Evolutionary conservation across 495 filamentous ascomycete species (phyloP), one percentile per base, ranked within the genome.

Genomic region (Penicillium manginii): DNA sequence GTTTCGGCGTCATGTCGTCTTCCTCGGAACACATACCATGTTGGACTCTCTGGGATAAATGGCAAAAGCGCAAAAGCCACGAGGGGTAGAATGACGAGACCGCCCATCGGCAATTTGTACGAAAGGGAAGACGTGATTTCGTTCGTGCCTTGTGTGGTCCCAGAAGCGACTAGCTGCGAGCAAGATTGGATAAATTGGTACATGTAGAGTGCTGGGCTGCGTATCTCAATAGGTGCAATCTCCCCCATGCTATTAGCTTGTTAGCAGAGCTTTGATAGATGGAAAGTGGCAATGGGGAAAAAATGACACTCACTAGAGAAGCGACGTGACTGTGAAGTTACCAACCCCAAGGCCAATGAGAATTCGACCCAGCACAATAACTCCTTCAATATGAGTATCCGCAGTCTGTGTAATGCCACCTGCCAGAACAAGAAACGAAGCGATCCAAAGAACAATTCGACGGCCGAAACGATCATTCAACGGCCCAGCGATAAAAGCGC

Each of bases 171-270:
- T 8, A 74, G 62, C 33, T 74, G 72, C 2, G 72, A 69, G 63
- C 57, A 61, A 22, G 70, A 72, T 53, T 73, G 73, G 52, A 76
- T 62, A 54, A 74, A 73, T 52, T 76, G 73, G 51, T 59, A 69
- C 66, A 72, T 72, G 19, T 54, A 54, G 40, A 76, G 62, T 4
- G 70, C 68, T 2, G 72, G 72, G 37, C 73, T 69, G n/a, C 72
- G 62, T 54, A 76, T 71, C 2, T 58, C 64, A 4, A 60, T 42
- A 1, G 73, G 70, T 4, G 73, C 72, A 1, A 76, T 65, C 54
- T 76, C 72, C 22, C 72, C 70, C 50, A 76, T 69, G 33, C 51
- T 54, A 29, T 14, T 17, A 11, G 15, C 15, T 40, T 23, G 35
- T 31, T 15, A 32, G 32, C 10, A 6, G n/a, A 40, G 4, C 1